These are phyloP conservation scores for Trichosporon sp. DNA, from an alignment of 1,284 basidiomycete genomes.

Conservation along the genomic window DNA sequence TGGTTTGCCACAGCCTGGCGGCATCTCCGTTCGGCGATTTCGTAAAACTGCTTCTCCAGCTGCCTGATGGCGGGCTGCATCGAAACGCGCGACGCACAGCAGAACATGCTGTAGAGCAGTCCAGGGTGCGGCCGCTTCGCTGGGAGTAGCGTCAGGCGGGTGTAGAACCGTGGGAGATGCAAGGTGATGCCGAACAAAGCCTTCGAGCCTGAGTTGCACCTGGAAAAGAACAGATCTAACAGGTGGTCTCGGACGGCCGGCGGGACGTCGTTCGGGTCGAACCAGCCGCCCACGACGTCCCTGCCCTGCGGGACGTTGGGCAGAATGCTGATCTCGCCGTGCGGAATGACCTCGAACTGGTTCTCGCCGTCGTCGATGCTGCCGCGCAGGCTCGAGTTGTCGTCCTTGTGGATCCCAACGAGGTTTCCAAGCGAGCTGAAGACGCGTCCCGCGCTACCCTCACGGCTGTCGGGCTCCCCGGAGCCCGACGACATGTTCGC, in stretches of 20 bases:
- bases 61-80: slow-evolving; percentile 28
- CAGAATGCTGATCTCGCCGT: slow-evolving; percentile 15
- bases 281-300: slow-evolving; percentile 34
- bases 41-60: slow-evolving; percentile 32
- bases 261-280: slow-evolving; percentile 37
- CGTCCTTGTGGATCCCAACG: not conserved
- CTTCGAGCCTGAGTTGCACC: slow-evolving; percentile 7
- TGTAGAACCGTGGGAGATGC: slow-evolving; percentile 28
- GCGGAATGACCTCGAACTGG: slow-evolving; percentile 4
- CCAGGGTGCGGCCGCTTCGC: slow-evolving; percentile 29
- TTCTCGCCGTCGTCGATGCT: slow-evolving; percentile 3
- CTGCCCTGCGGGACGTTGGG: slow-evolving; percentile 18
- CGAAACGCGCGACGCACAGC: slow-evolving; percentile 23
- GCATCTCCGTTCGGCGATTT: slow-evolving; percentile 34
- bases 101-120: slow-evolving; percentile 28
- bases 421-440: not conserved
- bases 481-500: slow-evolving; percentile 1
- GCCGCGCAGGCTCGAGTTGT: not conserved
- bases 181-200: slow-evolving; percentile 16
- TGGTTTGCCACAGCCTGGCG: slow-evolving; percentile 23
- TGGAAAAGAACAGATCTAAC: slow-evolving; percentile 29
- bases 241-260: slow-evolving; percentile 34
- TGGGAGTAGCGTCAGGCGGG: slow-evolving; percentile 25
- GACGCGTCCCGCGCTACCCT: not conserved
- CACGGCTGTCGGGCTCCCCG: not conserved